Base-by-base conservation (phyloP, 352 stramenopile genomes). In the Phytophthora megakarya region DNA sequence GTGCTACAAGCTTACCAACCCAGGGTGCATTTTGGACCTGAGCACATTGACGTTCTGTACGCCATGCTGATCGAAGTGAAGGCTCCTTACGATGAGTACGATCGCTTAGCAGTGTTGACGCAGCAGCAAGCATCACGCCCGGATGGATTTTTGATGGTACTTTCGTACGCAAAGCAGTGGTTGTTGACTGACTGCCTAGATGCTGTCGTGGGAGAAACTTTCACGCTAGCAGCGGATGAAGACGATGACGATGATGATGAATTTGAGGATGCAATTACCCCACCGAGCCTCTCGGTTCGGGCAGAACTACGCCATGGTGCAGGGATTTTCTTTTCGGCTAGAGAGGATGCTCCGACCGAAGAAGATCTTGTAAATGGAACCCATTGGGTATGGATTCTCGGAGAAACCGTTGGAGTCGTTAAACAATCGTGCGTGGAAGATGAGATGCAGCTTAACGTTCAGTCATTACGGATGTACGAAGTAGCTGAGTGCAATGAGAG, bases 391-490 rank as follows among this genome's bases (percentile, higher is more conserved):
- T 93, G 81, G 81, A 69, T 77, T 40, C 47, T 93, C 5, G 82
- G 82, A 9, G 35, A 75, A 13, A 74, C 79, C 12, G 68, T 67
- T 65, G 73, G 60, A 33, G 78, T 78, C 22, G 53, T 94, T 1
- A 93, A 89, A 54, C 87, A 96, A 56, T 93, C 85, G 5, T 96
- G 87, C 40, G 77, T 96, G 8, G 87, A 96, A 67, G 86, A 91
- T 23, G 85, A 96, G 39, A 77, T 93, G 16, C 75, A 90, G 53
- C 40, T 96, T 6, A 72, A 66, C 19, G 43, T 93, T 44, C 67
- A 84, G 19, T 81, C 81, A n/a, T 58, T 92, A 9, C 61, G 37
- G 3, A 82, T 96, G 66, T 61, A 84, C 43, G 84, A 93, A 40
- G 44, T 82, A 25, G 51, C 62, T 70, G 60, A 44, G 37, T 22